Evolutionary conservation across 139 green algal genomes (phyloP).

Genomic region (Mesotaenium endlicherianum): DNA sequence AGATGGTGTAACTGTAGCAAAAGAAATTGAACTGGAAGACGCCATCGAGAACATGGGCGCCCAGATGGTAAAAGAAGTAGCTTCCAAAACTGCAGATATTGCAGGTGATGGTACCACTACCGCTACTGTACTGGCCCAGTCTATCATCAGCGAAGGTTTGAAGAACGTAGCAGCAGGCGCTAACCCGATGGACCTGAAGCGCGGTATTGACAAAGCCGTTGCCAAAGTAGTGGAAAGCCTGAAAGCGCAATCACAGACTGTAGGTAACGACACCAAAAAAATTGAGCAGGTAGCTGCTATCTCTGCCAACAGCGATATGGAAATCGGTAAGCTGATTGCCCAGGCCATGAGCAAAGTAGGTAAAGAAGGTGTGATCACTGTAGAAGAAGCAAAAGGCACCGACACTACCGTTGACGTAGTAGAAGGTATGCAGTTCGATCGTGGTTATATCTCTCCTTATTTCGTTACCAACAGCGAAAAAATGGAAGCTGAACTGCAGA

Average conservation of each 20-base stretch:
- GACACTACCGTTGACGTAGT: constrained; percentile 81
- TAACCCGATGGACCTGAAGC: constrained; percentile 33
- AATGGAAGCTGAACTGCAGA: constrained; percentile 83
- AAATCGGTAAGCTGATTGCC: constrained; percentile 73
- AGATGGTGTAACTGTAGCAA: constrained; percentile 81
- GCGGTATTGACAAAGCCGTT: constrained; percentile 25
- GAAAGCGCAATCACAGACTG: constrained; percentile 16
- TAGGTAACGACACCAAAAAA: too few relatives aligned
- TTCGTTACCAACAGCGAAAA: too few relatives aligned
- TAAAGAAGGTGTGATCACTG: constrained; percentile 38
- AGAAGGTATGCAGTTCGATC: constrained; percentile 87
- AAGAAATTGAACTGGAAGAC: constrained; percentile 90
- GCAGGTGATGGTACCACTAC: constrained; percentile 97
- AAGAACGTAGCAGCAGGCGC: constrained; percentile 48
- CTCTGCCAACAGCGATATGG: constrained; percentile 72
- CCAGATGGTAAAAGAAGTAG: constrained; percentile 91
- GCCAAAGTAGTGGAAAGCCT: not conserved
- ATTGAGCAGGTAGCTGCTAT: constrained; percentile 65
- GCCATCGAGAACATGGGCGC: constrained; percentile 97
- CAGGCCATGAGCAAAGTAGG: constrained; percentile 71
- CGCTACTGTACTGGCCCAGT: constrained; percentile 88
- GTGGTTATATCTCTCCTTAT: constrained; percentile 81
- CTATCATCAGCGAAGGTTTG: constrained; percentile 86
- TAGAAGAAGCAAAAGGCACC: constrained; percentile 62
- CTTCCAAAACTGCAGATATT: constrained; percentile 90